Evolutionary conservation across 2,329 filamentous ascomycete species (phyloP), one percentile per base, ranked within the genome.

Genomic region (Leptographium flavum): DNA sequence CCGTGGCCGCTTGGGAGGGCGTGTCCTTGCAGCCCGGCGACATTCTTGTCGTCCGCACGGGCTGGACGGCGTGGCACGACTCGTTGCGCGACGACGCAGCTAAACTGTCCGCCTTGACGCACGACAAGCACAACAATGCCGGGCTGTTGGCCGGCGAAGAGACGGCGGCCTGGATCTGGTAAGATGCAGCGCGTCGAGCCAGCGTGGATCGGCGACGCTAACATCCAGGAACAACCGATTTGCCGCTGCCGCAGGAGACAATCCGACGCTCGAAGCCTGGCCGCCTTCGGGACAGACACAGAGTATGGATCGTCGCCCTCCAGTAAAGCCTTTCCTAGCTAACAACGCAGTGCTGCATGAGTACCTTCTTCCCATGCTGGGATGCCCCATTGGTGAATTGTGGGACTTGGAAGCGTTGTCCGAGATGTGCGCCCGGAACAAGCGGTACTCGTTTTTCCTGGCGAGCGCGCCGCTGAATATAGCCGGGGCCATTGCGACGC

Each of bases 241-340:
- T 50, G 61, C 71, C 0, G 75, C 74, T 1, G 66, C 76, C 0
- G 75, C 68, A 0, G 71, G 73, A 3, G 75, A 79, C 48, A 65
- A 67, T 42, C 68, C 73, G n/a, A 64, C 62, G 10, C 70, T 71
- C 47, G 70, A 74, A 53, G 63, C 63, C 4, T 65, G 61, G 33
- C 60, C 62, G 22, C 45, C 45, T 4, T 5, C 32, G 15, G 32
- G 32, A 13, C n/a, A 35, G 11, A n/a, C 32, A 8, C 32, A 35
- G 32, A 17, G 32, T 35, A n/a, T 3, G 32, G 3, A 35, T 17
- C 14, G 7, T 17, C 14, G 8, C 32, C 10, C 25, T 27, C 10
- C 10, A 27, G 5, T 27, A 27, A 27, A 28, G 8, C 27, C 8
- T 28, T 4, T 19, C 7, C 32, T 5, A 19, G 32, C 17, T n/a